phyloP scores from a whole-genome alignment of 176 grass and related monocot genomes.

The Oryza australiensis region DNA sequence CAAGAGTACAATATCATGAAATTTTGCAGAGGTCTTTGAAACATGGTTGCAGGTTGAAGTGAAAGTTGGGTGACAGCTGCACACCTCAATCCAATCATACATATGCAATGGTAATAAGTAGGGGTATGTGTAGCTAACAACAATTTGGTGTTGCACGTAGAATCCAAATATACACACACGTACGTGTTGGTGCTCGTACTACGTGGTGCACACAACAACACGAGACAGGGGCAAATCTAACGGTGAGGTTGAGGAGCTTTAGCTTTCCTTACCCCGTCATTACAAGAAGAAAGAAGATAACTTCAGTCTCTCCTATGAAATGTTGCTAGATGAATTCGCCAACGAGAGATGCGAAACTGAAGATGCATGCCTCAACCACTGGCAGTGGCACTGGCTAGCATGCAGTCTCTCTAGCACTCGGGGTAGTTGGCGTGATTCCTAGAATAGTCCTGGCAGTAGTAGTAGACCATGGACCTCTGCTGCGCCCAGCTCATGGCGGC shows the following conservation, averaged over 20 bases:
- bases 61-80: background rate
- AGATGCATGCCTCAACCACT: constrained; percentile 26
- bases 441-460: constrained; percentile 67
- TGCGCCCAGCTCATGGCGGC: constrained; percentile 74
- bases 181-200: background rate
- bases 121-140: background rate
- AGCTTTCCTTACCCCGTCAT: too few species aligned
- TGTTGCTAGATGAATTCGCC: too few species aligned
- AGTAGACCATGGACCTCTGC: constrained; percentile 64
- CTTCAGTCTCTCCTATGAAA: too few species aligned
- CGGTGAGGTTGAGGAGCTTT: too few species aligned
- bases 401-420: constrained; percentile 73
- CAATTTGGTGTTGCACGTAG: too few species aligned
- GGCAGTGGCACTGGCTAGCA: too few species aligned
- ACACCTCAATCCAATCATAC: background rate
- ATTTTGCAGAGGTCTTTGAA: background rate
- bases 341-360: too few species aligned
- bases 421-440: constrained; percentile 67
- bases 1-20: background rate
- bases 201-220: background rate
- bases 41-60: background rate
- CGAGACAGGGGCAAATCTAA: too few species aligned
- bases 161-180: too few species aligned
- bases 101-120: too few species aligned
- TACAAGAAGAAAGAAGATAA: too few species aligned